These are phyloP conservation scores for Diaporthe citrichinensis DNA, from an alignment of 2,329 filamentous ascomycete species.

Conservation along the genomic window DNA sequence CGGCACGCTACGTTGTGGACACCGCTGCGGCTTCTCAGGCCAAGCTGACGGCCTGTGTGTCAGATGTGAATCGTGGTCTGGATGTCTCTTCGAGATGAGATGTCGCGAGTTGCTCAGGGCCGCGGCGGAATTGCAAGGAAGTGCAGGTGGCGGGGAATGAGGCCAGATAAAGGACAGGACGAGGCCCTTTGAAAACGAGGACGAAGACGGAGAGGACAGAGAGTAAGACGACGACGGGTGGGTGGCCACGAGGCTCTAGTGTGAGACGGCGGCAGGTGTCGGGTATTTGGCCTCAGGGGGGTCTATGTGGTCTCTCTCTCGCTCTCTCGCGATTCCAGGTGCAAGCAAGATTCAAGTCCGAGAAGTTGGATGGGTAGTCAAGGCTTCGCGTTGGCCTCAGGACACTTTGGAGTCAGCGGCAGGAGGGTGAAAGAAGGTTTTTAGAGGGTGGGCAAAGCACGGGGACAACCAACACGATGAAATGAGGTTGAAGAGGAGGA, in stretches of 20 bases:
- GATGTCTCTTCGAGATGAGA: conserved; percentile 12
- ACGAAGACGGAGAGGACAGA: conserved; percentile 1
- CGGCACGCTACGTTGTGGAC: conserved; percentile 3
- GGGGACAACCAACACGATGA: conserved; percentile 3
- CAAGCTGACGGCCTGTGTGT: conserved; percentile 34
- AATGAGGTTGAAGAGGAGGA: conserved; percentile 31
- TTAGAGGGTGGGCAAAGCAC: conserved; percentile 31
- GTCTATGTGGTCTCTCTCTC: conserved; percentile 22
- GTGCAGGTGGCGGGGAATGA: conserved; percentile 5
- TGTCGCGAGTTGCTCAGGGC: conserved; percentile 16
- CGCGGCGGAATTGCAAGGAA: conserved; percentile 4
- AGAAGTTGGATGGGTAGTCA: background rate
- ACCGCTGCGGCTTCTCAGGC: conserved; percentile 29
- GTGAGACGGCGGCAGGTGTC: conserved; percentile 30
- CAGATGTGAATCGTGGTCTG: conserved; percentile 34
- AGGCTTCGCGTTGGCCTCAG: conserved; percentile 20
- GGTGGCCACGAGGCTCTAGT: conserved; percentile 30
- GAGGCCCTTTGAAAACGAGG: background rate
- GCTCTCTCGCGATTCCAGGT: background rate
- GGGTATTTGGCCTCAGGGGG: conserved; percentile 32
- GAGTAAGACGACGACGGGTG: conserved; percentile 2
- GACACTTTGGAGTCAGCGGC: conserved; percentile 7
- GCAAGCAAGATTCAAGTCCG: background rate
- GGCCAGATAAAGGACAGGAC: conserved; percentile 29
- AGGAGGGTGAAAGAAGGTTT: conserved; percentile 30